Conservation (phyloP, 805 yeast species). For the Cyberlindnera euphorbiiphila region DNA sequence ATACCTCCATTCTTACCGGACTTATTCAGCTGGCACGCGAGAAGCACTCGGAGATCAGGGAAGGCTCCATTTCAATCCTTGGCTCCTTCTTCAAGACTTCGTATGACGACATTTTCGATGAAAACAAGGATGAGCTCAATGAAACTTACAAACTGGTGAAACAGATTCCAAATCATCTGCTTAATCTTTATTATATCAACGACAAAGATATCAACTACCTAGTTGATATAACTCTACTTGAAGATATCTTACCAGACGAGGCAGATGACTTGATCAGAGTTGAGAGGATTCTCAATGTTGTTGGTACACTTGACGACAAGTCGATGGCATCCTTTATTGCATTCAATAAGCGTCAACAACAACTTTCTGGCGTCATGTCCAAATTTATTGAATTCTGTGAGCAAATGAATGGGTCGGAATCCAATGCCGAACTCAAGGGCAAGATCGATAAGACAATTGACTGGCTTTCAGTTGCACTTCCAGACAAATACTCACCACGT, state of each 20-base stretch:
- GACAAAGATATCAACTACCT: conserved; percentile 60
- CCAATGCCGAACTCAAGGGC: conserved; percentile 22
- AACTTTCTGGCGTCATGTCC: conserved; percentile 46
- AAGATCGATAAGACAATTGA: conserved; percentile 52
- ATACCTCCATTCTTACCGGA: conserved; percentile 45
- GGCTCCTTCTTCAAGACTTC: conserved; percentile 54
- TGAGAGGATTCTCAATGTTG: conserved; percentile 46
- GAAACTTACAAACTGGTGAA: conserved; percentile 30
- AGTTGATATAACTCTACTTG: conserved; percentile 60
- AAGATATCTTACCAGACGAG: conserved; percentile 56
- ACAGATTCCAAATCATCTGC: conserved; percentile 58
- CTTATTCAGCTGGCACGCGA: conserved; percentile 69
- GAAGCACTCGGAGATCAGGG: conserved; percentile 60
- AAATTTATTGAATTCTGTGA: conserved; percentile 50
- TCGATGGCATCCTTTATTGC: conserved; percentile 66
- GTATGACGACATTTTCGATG: conserved; percentile 26
- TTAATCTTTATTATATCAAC: conserved; percentile 70
- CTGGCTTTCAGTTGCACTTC: conserved; percentile 59
- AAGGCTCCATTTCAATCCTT: conserved; percentile 48
- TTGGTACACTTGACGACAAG: conserved; percentile 48
- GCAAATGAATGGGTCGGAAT: conserved; percentile 36
- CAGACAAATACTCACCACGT: conserved; percentile 47
- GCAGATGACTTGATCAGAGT: conserved; percentile 44
- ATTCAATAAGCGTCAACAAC: conserved; percentile 63
- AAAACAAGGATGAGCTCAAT: conserved; percentile 18